Evolutionary conservation across 208 protist genomes (phyloP).

Genomic region (Lotmaria passim): DNA sequence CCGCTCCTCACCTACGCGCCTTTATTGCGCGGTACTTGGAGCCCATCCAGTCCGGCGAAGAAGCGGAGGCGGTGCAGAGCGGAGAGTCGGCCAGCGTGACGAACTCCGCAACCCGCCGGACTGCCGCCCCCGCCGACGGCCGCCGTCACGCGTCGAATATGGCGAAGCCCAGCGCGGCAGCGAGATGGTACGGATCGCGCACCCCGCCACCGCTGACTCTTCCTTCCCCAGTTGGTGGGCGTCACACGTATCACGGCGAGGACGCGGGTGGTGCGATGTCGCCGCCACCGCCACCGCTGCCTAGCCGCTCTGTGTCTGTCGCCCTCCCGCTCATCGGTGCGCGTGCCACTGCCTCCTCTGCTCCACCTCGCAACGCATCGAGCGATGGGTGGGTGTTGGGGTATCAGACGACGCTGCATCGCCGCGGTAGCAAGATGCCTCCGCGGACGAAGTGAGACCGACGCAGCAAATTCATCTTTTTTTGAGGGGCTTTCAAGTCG

Average conservation of each 20-base stretch:
- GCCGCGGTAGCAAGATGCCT: constrained; percentile 9
- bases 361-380: neutral
- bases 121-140: neutral
- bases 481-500: neutral
- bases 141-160: neutral
- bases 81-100: neutral
- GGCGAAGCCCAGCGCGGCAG: neutral
- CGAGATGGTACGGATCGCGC: constrained; percentile 18
- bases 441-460: constrained; percentile 8
- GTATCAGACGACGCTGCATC: constrained; percentile 26
- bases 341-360: too few relatives aligned
- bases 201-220: constrained; percentile 3
- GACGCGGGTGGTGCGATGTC: neutral
- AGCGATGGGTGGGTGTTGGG: constrained; percentile 12
- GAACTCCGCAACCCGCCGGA: neutral
- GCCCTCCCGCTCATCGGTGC: neutral
- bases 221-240: neutral
- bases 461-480: neutral
- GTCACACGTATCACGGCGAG: neutral
- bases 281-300: neutral
- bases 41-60: neutral
- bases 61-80: neutral
- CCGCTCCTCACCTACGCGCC: constrained; percentile 64
- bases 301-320: neutral
- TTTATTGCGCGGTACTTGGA: constrained; percentile 83